Evolutionary conservation across 495 filamentous ascomycete genomes (phyloP).

Genomic region (Aspergillus ellipticus): DNA sequence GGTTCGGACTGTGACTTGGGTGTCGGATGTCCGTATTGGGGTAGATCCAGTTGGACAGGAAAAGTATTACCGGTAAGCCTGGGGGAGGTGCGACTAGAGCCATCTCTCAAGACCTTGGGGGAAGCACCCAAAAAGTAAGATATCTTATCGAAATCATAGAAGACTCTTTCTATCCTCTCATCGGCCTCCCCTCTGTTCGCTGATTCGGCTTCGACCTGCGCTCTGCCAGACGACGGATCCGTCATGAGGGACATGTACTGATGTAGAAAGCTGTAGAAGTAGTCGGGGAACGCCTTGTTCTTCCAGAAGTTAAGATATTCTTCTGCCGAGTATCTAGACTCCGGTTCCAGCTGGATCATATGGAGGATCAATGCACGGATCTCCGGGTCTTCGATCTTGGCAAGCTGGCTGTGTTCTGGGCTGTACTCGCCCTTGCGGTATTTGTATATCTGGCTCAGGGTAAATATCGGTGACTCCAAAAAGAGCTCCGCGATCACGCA

Average conservation of each 20-base stretch:
- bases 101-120: conserved; percentile 16
- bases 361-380: conserved; percentile 83
- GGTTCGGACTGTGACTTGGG: conserved; percentile 27
- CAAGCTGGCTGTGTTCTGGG: conserved; percentile 71
- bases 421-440: conserved; percentile 92
- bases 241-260: conserved; percentile 96
- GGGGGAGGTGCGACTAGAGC: conserved; percentile 20
- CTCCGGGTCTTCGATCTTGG: conserved; percentile 82
- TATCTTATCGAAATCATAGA: conserved; percentile 95
- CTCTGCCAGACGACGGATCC: conserved; percentile 78
- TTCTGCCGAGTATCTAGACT: conserved; percentile 88
- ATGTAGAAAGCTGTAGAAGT: conserved; percentile 96
- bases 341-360: conserved; percentile 93
- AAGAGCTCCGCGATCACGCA: conserved; percentile 98
- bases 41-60: conserved; percentile 85
- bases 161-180: conserved; percentile 88
- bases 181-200: conserved; percentile 78
- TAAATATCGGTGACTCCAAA: conserved; percentile 92
- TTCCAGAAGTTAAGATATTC: conserved; percentile 93
- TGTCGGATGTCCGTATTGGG: conserved; percentile 68
- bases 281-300: conserved; percentile 85
- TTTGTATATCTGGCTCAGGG: conserved; percentile 86
- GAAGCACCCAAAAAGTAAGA: conserved; percentile 74
- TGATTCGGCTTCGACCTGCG: conserved; percentile 56
- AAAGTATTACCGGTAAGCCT: conserved; percentile 44